Evolutionary conservation across 306 rosid genomes (phyloP).

Genomic region (Begonia fuchsioides): DNA sequence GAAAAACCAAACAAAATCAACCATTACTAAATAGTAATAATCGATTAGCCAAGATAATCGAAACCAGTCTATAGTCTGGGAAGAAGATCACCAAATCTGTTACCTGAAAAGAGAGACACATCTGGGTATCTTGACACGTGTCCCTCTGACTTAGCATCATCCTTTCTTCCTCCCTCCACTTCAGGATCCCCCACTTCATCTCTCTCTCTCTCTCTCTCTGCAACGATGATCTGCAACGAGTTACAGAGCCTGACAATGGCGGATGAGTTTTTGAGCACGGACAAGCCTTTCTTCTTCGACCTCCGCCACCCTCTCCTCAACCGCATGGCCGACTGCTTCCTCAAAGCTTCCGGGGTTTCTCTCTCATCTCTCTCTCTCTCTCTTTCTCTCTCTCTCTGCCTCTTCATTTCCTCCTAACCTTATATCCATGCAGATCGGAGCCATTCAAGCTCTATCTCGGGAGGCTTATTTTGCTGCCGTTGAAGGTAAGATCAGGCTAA

Average conservation of each 20-base stretch:
- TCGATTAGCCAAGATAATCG: no score
- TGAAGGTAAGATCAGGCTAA: slow-evolving; percentile 26
- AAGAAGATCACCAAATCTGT: no score
- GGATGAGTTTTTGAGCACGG: slow-evolving; percentile 40
- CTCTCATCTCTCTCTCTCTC: background rate
- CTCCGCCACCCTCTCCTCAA: slow-evolving; percentile 92
- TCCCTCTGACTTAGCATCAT: no score
- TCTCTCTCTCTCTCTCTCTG: background rate
- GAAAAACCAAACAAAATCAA: no score
- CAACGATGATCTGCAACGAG: slow-evolving; percentile 12
- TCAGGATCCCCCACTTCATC: no score
- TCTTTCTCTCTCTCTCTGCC: background rate
- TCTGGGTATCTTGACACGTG: no score
- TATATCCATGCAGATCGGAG: slow-evolving; percentile 46
- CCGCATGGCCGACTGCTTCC: slow-evolving; percentile 61
- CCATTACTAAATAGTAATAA: no score
- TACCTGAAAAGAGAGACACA: no score
- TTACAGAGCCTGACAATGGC: slow-evolving; percentile 32
- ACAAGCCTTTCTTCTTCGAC: slow-evolving; percentile 38
- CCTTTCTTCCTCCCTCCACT: no score
- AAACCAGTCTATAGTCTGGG: no score
- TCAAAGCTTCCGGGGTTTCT: slow-evolving; percentile 68
- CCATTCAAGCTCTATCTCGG: slow-evolving; percentile 62
- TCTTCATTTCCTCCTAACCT: background rate
- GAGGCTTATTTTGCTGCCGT: slow-evolving; percentile 61